Conservation (phyloP, 495 filamentous ascomycete species). For the Mycothermus thermophilus region DNA sequence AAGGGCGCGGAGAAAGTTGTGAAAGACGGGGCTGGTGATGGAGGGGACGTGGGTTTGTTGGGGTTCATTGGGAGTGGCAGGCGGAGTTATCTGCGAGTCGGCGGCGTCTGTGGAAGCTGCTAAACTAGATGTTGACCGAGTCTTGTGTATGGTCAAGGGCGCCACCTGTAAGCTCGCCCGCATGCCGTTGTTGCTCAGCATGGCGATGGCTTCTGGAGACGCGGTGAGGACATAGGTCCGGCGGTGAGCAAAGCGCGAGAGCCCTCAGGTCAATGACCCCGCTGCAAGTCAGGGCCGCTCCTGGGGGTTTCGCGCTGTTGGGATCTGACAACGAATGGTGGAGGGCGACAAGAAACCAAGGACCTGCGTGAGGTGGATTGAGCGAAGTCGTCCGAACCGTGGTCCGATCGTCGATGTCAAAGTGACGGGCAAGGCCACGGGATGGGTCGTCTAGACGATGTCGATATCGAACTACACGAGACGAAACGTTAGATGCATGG, state of each 20-base stretch:
- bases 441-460: too few species aligned
- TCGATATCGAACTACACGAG: too few species aligned
- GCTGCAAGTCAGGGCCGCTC: not conserved
- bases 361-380: too few species aligned
- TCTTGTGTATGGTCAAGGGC: slow-evolving; percentile 59
- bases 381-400: too few species aligned
- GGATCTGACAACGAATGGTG: too few species aligned
- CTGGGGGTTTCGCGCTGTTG: too few species aligned
- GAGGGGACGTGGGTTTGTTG: too few species aligned
- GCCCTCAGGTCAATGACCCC: slow-evolving; percentile 7
- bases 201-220: slow-evolving; percentile 29
- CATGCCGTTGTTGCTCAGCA: slow-evolving; percentile 35
- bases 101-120: slow-evolving; percentile 11
- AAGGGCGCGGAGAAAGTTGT: slow-evolving; percentile 92
- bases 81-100: slow-evolving; percentile 54
- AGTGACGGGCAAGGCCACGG: too few species aligned
- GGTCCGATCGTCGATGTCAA: too few species aligned
- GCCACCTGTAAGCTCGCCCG: slow-evolving; percentile 56
- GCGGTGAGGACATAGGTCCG: slow-evolving; percentile 27
- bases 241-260: not conserved
- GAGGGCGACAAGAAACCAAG: too few species aligned
- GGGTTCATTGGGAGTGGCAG: slow-evolving; percentile 53
- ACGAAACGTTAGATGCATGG: not conserved
- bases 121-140: slow-evolving; percentile 23
- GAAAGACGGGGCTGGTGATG: slow-evolving; percentile 74